Evolutionary conservation across 2,329 filamentous ascomycete species (phyloP), one percentile per base, ranked within the genome.

Genomic region (Tolypocladium tundrense): DNA sequence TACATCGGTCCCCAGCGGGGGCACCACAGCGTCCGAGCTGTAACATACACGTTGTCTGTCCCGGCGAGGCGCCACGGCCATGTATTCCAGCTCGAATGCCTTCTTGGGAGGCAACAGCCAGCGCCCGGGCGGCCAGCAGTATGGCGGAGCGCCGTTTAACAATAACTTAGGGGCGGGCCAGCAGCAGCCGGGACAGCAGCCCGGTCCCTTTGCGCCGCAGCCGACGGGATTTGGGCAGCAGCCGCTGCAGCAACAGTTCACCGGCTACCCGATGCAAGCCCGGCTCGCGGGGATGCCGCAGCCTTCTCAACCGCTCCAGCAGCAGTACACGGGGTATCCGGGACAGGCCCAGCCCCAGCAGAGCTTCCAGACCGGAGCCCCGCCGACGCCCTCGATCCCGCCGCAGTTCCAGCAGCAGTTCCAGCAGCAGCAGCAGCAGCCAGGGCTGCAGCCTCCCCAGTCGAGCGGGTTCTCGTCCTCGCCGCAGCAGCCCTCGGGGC

Each of bases 61-160:
- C n/a, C 45, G 39, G 24, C 61, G 41, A 41, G 57, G 52, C 51
- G 35, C 45, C 53, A 54, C 60, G 63, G 61, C 68, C 75, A 97
- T 97, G 93, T 97, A 90, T 77, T 94, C 91, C 64, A 90, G 88
- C 72, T 89, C 90, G 64, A 95, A 89, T 78, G 87, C 89, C 63
- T 97, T 87, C 74, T 77, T 96, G 68, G 91, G 91, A 74, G 83
- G 81, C 72, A 90, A 87, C 70, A 88, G 81, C 78, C 84, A 88
- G 71, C 88, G 86, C 60, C 88, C 88, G 54, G 84, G 85, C 57
- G 82, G 83, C 63, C 79, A 79, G 62, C 85, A 73, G 59, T 71
- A 70, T 66, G 69, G 67, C 52, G 53, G 21, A 21, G 54, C 35
- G 2, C 58, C 61, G 4, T 61, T 62, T 45, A 82, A 67, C 84